Base-by-base conservation (phyloP, 345 rosid genomes). In the Rubroshorea leprosula region DNA sequence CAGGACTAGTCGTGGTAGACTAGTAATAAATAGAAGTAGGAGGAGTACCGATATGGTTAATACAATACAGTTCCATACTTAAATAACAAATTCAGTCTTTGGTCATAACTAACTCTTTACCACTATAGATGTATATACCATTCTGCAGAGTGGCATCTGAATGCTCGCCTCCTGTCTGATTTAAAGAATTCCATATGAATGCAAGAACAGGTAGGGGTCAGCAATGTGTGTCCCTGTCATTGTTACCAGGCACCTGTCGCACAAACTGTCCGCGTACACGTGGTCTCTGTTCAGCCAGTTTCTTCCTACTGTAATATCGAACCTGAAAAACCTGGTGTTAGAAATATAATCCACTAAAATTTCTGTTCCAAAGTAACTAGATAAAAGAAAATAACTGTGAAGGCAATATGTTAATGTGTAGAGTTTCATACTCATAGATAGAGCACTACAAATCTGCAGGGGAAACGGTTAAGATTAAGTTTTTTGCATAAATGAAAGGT, bases 291-390 rank as follows among this genome's bases (percentile, higher is more conserved):
- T 82, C 80, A 0, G 88, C 84, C 63, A 79, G 67, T 49, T 71
- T 73, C 77, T 82, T 77, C 65, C 83, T 71, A 62, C 84, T 77
- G 3, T 82, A 75, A 47, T 83, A 83, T 50, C 83, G 78, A 48
- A 83, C 79, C 85, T 83, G 72, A 21, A 56, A 69, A 49, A 38
- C 14, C 43, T 23, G 1, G 16, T n/a, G 49, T 51, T 10, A 52
- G 41, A 15, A 25, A 23, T 20, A 44, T 18, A 41, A 35, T 14
- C 29, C 48, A 22, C 44, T 26, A 18, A 16, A 45, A 7, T 18
- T 47, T 41, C 49, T 12, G 10, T 41, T 26, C 27, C 18, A 50
- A 66, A 52, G 6, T 44, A 24, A 46, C 10, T 23, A 0, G 24
- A 6, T 6, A n/a, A 46, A 18, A 23, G 52, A 14, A 19, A 19